Conservation (phyloP, 2,329 filamentous ascomycete species). For the Stemphylium beticola region DNA sequence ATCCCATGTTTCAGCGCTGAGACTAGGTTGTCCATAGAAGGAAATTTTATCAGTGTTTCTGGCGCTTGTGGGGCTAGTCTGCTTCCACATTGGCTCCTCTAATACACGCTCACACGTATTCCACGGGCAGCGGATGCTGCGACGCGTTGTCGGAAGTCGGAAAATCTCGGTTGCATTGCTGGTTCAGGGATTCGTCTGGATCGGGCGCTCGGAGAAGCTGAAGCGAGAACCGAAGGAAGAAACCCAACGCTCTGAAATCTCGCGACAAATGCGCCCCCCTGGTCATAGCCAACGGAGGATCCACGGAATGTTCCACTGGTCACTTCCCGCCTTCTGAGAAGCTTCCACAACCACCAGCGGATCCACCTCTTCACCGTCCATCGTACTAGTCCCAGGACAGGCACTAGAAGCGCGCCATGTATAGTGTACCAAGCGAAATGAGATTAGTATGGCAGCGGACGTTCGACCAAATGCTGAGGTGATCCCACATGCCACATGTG, state of each 20-base stretch:
- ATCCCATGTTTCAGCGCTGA: slow-evolving; percentile 12
- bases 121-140: neutral
- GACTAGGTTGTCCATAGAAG: neutral
- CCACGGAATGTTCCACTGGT: slow-evolving; percentile 15
- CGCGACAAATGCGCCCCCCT: neutral
- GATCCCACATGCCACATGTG: slow-evolving; percentile 8
- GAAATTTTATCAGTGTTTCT: slow-evolving; percentile 8
- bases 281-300: slow-evolving; percentile 1
- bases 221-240: slow-evolving; percentile 5
- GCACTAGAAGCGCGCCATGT: neutral
- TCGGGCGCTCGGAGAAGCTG: neutral
- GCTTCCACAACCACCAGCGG: slow-evolving; percentile 7
- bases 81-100: slow-evolving; percentile 1
- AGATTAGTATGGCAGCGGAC: neutral
- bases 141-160: slow-evolving; percentile 11
- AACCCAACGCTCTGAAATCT: slow-evolving; percentile 4
- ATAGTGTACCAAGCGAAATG: slow-evolving; percentile 7
- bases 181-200: neutral
- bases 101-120: neutral
- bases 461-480: slow-evolving; percentile 7
- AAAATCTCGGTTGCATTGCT: slow-evolving; percentile 10
- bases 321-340: slow-evolving; percentile 8
- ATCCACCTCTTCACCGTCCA: slow-evolving; percentile 13
- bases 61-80: slow-evolving; percentile 10
- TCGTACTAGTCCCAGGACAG: neutral